These are phyloP conservation scores for Chaetomium cochliodes DNA, from an alignment of 495 filamentous ascomycete genomes.

Conservation along the genomic window DNA sequence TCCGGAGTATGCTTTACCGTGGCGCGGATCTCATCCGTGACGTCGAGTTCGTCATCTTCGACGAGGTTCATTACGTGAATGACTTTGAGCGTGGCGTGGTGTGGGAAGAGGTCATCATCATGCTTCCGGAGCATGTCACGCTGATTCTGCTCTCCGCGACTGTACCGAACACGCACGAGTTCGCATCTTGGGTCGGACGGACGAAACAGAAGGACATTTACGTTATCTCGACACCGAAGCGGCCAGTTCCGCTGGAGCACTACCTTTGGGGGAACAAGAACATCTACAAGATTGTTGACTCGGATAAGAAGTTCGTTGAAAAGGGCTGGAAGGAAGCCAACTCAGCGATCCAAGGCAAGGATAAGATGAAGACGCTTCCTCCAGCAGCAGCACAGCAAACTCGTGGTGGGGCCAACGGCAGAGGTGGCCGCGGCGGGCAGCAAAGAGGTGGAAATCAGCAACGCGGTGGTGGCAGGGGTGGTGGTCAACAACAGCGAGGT, in stretches of 20 bases:
- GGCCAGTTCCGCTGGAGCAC: slow-evolving; percentile 92
- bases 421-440: slow-evolving; percentile 48
- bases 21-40: slow-evolving; percentile 95
- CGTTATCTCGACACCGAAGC: slow-evolving; percentile 94
- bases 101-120: slow-evolving; percentile 99
- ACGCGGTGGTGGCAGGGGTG: slow-evolving; percentile 57
- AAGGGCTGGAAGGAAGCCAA: slow-evolving; percentile 94
- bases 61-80: slow-evolving; percentile 98
- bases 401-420: slow-evolving; percentile 53
- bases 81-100: slow-evolving; percentile 96
- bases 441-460: slow-evolving; percentile 59
- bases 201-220: slow-evolving; percentile 99
- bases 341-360: slow-evolving; percentile 73
- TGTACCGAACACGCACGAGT: slow-evolving; percentile 95
- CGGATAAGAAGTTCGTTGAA: slow-evolving; percentile 85
- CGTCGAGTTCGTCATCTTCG: slow-evolving; percentile 98
- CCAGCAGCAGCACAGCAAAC: slow-evolving; percentile 42
- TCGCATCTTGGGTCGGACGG: slow-evolving; percentile 96
- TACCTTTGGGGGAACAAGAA: slow-evolving; percentile 91
- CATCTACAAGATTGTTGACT: slow-evolving; percentile 91
- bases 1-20: slow-evolving; percentile 96
- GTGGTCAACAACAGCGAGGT: slow-evolving; percentile 56
- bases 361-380: slow-evolving; percentile 63
- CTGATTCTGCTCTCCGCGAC: slow-evolving; percentile 93
- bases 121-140: slow-evolving; percentile 96